Conservation (phyloP, 129 eudicot genomes). For the Tagetes erecta region DNA sequence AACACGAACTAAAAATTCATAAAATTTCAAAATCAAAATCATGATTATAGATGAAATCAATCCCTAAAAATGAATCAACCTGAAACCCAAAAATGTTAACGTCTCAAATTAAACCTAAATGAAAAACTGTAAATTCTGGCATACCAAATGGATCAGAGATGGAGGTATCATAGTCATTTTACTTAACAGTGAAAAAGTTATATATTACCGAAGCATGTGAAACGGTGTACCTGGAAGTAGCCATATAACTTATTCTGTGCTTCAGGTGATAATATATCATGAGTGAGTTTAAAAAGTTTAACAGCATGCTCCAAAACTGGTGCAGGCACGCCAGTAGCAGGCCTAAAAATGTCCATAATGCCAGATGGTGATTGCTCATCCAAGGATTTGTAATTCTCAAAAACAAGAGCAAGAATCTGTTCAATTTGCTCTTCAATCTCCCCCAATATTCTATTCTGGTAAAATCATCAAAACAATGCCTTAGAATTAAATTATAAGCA, state of each 20-base stretch:
- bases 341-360: conserved; percentile 60
- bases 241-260: conserved; percentile 67
- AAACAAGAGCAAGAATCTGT: conserved; percentile 60
- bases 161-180: background rate
- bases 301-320: conserved; percentile 73
- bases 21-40: background rate
- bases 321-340: conserved; percentile 65
- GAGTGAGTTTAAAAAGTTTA: conserved; percentile 67
- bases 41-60: background rate
- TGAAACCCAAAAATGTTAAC: background rate
- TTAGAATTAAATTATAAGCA: background rate
- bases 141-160: background rate
- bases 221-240: conserved; percentile 62
- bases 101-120: background rate
- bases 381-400: conserved; percentile 76
- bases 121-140: background rate
- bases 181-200: background rate
- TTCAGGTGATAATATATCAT: conserved; percentile 81
- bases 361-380: conserved; percentile 74
- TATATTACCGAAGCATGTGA: background rate
- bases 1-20: background rate
- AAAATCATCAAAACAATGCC: conserved; percentile 24
- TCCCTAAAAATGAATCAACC: background rate
- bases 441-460: conserved; percentile 76
- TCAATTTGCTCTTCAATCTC: conserved; percentile 77